Conservation (phyloP, 768 basidiomycete species). For the Kwoniella sp. region DNA sequence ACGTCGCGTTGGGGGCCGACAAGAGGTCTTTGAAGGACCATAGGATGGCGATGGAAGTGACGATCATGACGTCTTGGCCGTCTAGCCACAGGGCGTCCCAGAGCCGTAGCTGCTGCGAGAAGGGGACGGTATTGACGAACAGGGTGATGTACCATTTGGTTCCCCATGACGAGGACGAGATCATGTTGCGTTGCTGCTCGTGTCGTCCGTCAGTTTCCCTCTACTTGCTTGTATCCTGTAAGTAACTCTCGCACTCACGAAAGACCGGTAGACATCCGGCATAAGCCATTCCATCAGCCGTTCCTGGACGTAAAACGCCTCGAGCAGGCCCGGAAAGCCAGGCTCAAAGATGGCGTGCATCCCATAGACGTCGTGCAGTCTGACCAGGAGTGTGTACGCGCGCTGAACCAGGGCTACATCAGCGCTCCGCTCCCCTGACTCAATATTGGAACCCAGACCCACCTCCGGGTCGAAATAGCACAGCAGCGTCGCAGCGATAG, state of each 20-base stretch:
- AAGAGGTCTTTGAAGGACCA: constrained; percentile 93
- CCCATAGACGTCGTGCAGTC: constrained; percentile 80
- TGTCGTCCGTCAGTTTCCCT: too few species aligned
- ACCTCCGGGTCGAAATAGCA: constrained; percentile 87
- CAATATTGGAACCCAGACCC: too few species aligned
- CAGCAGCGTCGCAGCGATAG: constrained; percentile 87
- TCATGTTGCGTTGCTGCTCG: constrained; percentile 72
- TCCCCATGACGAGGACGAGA: constrained; percentile 89
- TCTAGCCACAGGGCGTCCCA: constrained; percentile 94
- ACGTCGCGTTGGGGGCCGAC: constrained; percentile 67
- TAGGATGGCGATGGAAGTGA: constrained; percentile 78
- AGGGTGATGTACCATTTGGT: constrained; percentile 99
- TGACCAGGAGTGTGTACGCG: constrained; percentile 75
- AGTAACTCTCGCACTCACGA: constrained; percentile 53
- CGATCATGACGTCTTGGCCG: constrained; percentile 80
- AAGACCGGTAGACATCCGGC: constrained; percentile 81
- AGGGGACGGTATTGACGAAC: constrained; percentile 91
- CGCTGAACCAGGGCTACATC: too few species aligned
- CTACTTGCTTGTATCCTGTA: too few species aligned
- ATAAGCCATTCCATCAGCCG: constrained; percentile 77
- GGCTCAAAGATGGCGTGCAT: constrained; percentile 86
- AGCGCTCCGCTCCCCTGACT: too few species aligned
- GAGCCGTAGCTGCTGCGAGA: constrained; percentile 84
- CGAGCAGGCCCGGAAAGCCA: constrained; percentile 91
- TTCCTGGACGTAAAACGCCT: constrained; percentile 95